Base-by-base conservation (phyloP, 2,329 filamentous ascomycete species). In the Onygena corvina region DNA sequence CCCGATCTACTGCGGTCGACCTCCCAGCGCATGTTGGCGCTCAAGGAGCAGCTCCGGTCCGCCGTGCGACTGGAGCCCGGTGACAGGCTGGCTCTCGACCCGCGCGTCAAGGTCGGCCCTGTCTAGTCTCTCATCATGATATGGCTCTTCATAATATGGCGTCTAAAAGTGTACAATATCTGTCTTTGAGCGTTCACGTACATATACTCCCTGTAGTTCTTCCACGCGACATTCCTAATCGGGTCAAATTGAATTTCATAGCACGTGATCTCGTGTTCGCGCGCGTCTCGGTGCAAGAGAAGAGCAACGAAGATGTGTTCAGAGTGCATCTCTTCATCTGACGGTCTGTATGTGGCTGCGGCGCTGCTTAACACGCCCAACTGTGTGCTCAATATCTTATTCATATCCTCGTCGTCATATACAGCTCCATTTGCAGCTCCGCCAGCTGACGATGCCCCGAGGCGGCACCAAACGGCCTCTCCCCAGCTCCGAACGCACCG, bases 61-160 rank as follows among this genome's bases (percentile, higher is more conserved):
- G 74, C 73, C 12, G 72, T 82, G 18, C 74, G 76, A 47, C 59
- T 83, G 56, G 68, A 72, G 42, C 69, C 75, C 40, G 76, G 75
- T 1, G 77, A 82, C 61, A 68, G 79, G 46, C 62, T 82, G 46
- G 67, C 74, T 21, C 63, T 82, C 53, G 78, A 82, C 59, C 78
- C 77, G 2, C 69, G 78, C 50, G 74, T 79, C 33, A 79, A 74
- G 60, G 76, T 40, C 69, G 60, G 49, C 12, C 11, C 23, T 25
- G 14, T 47, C 30, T 46, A 14, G 20, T n/a, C n/a, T n/a, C n/a
- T n/a, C n/a, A n/a, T n/a, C n/a, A n/a, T n/a, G n/a, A n/a, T n/a
- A n/a, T n/a, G n/a, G n/a, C n/a, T n/a, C n/a, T n/a, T n/a, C n/a
- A n/a, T n/a, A 30, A n/a, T 12, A 42, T 42, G 16, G 35, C 34